Conservation (phyloP, 2,329 filamentous ascomycete genomes). For the Colletotrichum graminicola region DNA sequence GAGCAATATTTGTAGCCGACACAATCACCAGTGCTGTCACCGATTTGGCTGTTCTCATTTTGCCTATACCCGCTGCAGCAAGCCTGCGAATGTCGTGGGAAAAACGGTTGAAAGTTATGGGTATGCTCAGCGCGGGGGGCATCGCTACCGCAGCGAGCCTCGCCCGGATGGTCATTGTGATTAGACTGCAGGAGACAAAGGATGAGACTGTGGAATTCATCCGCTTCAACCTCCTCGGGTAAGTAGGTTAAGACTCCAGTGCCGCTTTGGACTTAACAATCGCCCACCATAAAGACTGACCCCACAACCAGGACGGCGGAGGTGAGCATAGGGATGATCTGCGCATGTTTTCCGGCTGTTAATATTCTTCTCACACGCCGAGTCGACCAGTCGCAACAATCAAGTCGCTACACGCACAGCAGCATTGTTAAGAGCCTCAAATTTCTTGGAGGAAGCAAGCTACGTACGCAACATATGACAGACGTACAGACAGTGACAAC, state of each 20-base stretch:
- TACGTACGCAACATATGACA: neutral
- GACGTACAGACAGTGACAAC: neutral
- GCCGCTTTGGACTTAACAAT: too few species aligned
- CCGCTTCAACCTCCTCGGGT: constrained; percentile 35
- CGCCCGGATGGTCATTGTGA: constrained; percentile 47
- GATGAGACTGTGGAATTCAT: constrained; percentile 44
- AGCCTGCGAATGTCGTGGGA: constrained; percentile 48
- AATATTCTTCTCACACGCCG: constrained; percentile 38
- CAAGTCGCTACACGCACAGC: neutral
- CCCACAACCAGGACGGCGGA: constrained; percentile 46
- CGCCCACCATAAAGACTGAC: constrained; percentile 11
- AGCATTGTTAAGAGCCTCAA: neutral
- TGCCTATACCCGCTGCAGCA: constrained; percentile 49
- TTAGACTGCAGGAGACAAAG: constrained; percentile 43
- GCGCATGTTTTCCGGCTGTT: constrained; percentile 49
- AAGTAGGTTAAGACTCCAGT: constrained; percentile 15
- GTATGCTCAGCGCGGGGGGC: constrained; percentile 49
- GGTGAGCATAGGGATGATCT: constrained; percentile 50
- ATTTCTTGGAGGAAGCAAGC: neutral
- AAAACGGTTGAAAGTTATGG: constrained; percentile 49
- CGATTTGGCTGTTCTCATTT: constrained; percentile 49
- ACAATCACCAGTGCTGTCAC: constrained; percentile 50
- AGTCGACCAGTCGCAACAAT: neutral
- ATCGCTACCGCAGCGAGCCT: constrained; percentile 50
- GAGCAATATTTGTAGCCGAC: constrained; percentile 49